Conservation (phyloP, 1,284 basidiomycete species). For the Moesziomyces sp. region DNA sequence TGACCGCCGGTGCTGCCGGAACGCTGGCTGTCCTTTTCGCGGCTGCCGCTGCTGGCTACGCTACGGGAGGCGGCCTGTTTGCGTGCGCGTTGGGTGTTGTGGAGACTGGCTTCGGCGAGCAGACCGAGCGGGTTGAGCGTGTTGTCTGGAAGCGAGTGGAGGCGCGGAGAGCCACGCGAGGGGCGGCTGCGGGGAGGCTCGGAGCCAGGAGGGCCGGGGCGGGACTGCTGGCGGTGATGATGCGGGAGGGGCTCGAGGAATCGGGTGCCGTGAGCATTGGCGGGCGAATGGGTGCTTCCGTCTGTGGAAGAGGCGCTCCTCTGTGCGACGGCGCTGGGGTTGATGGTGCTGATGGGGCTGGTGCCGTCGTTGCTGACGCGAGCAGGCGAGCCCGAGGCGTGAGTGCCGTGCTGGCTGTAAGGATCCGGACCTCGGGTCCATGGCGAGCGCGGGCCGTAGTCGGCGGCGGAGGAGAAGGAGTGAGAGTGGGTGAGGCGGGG, state of each 20-base stretch:
- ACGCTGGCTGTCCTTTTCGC: constrained; percentile 40
- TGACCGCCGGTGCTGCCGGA: constrained; percentile 32
- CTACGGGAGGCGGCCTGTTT: constrained; percentile 20
- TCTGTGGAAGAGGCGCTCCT: constrained; percentile 44
- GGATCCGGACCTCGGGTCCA: constrained; percentile 32
- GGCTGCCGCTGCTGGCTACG: constrained; percentile 25
- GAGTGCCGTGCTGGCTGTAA: constrained; percentile 17
- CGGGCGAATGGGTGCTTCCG: constrained; percentile 29
- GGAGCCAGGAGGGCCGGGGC: constrained; percentile 10
- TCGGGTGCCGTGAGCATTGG: constrained; percentile 29
- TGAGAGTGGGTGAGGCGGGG: constrained; percentile 35
- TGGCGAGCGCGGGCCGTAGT: constrained; percentile 32
- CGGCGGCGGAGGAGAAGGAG: constrained; percentile 18
- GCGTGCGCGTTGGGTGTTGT: constrained; percentile 56
- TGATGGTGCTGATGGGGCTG: constrained; percentile 44
- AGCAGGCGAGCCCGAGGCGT: constrained; percentile 27
- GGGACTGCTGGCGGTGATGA: constrained; percentile 32
- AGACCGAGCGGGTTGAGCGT: constrained; percentile 67
- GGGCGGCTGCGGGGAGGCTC: constrained; percentile 29
- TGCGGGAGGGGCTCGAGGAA: constrained; percentile 52
- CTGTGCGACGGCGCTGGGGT: constrained; percentile 43
- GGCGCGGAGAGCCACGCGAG: constrained; percentile 44
- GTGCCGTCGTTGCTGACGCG: constrained; percentile 26
- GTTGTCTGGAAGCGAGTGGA: constrained; percentile 69
- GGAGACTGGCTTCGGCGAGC: constrained; percentile 66